Evolutionary conservation across 106 monocot genomes (phyloP).

Genomic region (Acanthochlamys bracteata): DNA sequence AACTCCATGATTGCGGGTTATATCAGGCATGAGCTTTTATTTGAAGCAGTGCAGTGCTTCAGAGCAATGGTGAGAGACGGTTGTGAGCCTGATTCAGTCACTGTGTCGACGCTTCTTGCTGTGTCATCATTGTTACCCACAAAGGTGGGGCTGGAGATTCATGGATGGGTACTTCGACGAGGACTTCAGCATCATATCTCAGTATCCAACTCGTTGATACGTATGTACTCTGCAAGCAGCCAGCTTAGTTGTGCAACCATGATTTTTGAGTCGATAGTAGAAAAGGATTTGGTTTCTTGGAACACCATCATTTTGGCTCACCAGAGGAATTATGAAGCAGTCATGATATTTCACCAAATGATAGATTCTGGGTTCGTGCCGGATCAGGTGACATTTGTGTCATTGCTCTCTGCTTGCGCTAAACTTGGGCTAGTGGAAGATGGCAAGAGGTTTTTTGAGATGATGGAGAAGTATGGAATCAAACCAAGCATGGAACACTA

Average conservation of each 20-base stretch:
- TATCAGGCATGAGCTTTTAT: conserved; percentile 38
- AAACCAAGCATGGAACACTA: conserved; percentile 55
- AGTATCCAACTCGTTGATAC: conserved; percentile 54
- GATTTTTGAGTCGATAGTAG: conserved; percentile 44
- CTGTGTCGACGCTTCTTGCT: conserved; percentile 49
- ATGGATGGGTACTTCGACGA: conserved; percentile 59
- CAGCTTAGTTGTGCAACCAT: conserved; percentile 12
- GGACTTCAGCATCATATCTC: conserved; percentile 41
- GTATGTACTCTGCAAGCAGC: conserved; percentile 33
- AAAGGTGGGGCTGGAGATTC: conserved; percentile 33
- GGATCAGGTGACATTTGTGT: conserved; percentile 63
- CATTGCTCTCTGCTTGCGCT: conserved; percentile 60
- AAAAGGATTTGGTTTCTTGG: conserved; percentile 76
- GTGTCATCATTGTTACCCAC: conserved; percentile 3
- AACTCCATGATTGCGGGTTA: conserved; percentile 66
- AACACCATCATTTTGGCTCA: conserved; percentile 66
- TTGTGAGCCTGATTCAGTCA: conserved; percentile 32
- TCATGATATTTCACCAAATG: conserved; percentile 51
- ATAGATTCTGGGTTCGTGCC: conserved; percentile 40
- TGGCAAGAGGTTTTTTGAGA: conserved; percentile 48
- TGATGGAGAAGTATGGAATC: conserved; percentile 46
- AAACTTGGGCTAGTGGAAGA: conserved; percentile 48
- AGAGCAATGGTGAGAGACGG: conserved; percentile 32
- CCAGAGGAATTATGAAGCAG: conserved; percentile 15
- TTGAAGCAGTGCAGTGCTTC: conserved; percentile 29